Evolutionary conservation across 257 asterid species (phyloP).

Genomic region (Nicotiana tabacum): DNA sequence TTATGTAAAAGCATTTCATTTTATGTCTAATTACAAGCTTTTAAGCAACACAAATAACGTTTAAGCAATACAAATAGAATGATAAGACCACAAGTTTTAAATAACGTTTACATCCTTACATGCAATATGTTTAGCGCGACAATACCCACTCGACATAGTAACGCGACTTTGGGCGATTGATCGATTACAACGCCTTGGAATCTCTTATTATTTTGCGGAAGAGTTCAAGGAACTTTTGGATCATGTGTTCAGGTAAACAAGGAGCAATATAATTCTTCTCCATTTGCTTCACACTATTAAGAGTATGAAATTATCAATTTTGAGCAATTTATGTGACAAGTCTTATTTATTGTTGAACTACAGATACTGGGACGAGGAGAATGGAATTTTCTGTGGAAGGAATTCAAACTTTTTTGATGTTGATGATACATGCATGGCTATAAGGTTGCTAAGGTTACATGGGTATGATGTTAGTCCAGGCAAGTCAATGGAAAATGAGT

Average conservation of each 20-base stretch:
- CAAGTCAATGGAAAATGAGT: background rate
- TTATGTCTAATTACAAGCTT: too few species aligned
- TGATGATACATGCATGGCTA: conserved; percentile 49
- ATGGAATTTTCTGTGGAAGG: conserved; percentile 39
- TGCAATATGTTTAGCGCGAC: conserved; percentile 29
- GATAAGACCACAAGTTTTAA: too few species aligned
- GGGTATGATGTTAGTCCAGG: conserved; percentile 39
- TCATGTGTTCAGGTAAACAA: conserved; percentile 28
- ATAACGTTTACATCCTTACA: too few species aligned
- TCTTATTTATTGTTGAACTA: background rate
- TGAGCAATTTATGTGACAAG: too few species aligned
- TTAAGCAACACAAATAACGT: too few species aligned
- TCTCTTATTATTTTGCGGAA: too few species aligned
- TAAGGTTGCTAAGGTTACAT: conserved; percentile 43
- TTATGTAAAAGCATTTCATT: too few species aligned
- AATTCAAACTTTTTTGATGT: conserved; percentile 31
- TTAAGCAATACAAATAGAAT: too few species aligned
- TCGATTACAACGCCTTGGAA: conserved; percentile 27
- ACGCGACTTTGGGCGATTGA: conserved; percentile 53
- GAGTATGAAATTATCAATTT: too few species aligned
- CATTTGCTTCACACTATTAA: too few species aligned
- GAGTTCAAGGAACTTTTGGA: conserved; percentile 21
- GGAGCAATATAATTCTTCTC: too few species aligned
- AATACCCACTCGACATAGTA: conserved; percentile 40
- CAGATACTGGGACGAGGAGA: conserved; percentile 33